Conservation (phyloP, 345 rosid genomes). For the Gossypium australe region DNA sequence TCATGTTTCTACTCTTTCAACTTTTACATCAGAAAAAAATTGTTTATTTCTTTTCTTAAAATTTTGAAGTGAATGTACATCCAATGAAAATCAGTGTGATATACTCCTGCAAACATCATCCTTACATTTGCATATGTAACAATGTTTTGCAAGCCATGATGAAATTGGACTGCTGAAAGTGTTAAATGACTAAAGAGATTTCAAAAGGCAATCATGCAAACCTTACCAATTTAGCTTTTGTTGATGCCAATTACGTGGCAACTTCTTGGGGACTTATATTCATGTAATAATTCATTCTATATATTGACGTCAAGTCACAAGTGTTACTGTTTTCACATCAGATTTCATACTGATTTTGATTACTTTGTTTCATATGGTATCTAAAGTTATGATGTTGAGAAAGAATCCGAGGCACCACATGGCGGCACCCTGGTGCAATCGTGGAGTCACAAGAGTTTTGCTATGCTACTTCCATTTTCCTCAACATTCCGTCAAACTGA, state of each 20-base stretch:
- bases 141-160: neutral
- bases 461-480: neutral
- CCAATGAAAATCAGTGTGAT: neutral
- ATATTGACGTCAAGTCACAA: no score
- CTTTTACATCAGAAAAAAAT: neutral
- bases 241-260: no score
- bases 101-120: neutral
- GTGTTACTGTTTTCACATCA: no score
- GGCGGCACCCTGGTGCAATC: conserved; percentile 15
- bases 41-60: neutral
- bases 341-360: no score
- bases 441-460: no score
- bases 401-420: conserved; percentile 1
- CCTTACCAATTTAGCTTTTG: no score
- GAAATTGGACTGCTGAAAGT: no score
- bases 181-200: no score
- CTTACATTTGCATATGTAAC: neutral
- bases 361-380: no score
- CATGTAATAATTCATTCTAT: no score
- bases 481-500: conserved; percentile 13
- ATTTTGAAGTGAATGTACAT: neutral
- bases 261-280: no score
- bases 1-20: conserved; percentile 7
- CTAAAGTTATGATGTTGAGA: neutral
- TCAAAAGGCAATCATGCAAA: no score